Base-by-base conservation (phyloP, 768 basidiomycete species). In the Tulasnella sp. region DNA sequence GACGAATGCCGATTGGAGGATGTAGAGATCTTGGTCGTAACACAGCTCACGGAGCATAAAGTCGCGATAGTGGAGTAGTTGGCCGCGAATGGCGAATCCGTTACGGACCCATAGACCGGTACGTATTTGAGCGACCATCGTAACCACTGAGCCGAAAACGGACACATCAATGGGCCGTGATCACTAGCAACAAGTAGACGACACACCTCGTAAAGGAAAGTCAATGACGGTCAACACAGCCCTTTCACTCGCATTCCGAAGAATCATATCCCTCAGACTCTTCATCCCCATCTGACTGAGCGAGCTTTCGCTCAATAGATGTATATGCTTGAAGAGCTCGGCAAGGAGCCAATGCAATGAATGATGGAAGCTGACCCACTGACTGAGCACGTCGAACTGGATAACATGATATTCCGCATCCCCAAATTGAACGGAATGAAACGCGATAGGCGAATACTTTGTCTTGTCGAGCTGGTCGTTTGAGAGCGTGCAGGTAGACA, bases 61-160 rank as follows among this genome's bases (percentile, higher is more conserved):
- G 67, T 98, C 94, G 25, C 92, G 84, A 67, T 99, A 99, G 67
- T 98, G 94, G 51, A 93, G 77, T 3, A 92, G 75, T 67, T 98
- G 96, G 0, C 92, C 91, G 1, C 94, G 84, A 63, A 98, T 93
- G 14, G 86, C 86, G 65, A 92, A 88, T 3, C 96, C 96, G 63
- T 99, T 99, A 53, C 94, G 85, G 6, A 96, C 93, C 96, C 96
- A 99, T 3, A 98, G 75, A 0, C 92, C 92, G 0, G 89, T 86
- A 23, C 92, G 81, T 49, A 97, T 90, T 67, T 98, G 96, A 0
- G 93, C 91, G 42, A 94, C 83, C 83, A 93, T 90, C 1, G 83
- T 79, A 25, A 92, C 73, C 5, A 89, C 90, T 41, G 50, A 14
- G 35, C 25, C 17, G n/a, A 31, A 21, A 4, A 37, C 21, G 58